Evolutionary conservation across 2,329 filamentous ascomycete genomes (phyloP).

Genomic region (Coniochaeta ligniaria): DNA sequence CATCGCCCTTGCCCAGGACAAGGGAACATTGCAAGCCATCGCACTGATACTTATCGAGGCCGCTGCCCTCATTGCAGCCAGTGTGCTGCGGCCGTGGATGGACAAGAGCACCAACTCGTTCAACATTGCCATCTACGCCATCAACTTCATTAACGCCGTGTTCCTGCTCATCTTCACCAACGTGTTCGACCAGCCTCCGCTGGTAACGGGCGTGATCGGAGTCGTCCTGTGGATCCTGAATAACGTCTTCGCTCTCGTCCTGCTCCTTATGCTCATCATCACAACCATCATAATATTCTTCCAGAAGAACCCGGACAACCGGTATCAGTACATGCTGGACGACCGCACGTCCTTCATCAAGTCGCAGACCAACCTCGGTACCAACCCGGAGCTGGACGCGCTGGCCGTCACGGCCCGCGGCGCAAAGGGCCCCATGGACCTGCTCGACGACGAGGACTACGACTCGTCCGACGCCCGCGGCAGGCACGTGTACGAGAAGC

Average conservation of each 20-base stretch:
- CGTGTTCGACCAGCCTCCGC: slow-evolving; percentile 68
- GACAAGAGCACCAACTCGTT: slow-evolving; percentile 90
- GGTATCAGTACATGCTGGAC: slow-evolving; percentile 85
- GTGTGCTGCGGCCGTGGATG: slow-evolving; percentile 82
- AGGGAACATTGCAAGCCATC: slow-evolving; percentile 63
- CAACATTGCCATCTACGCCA: slow-evolving; percentile 75
- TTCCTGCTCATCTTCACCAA: slow-evolving; percentile 78
- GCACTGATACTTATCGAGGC: slow-evolving; percentile 72
- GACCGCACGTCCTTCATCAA: slow-evolving; percentile 89
- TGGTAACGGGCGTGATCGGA: slow-evolving; percentile 77
- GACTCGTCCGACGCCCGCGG: neutral
- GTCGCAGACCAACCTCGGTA: slow-evolving; percentile 65
- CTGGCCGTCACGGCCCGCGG: slow-evolving; percentile 75
- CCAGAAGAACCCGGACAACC: slow-evolving; percentile 78
- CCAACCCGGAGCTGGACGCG: slow-evolving; percentile 73
- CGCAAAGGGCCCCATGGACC: slow-evolving; percentile 19
- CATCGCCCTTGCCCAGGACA: slow-evolving; percentile 65
- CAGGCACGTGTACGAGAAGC: neutral
- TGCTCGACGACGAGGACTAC: neutral
- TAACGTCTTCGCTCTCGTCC: slow-evolving; percentile 66
- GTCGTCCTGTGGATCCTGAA: slow-evolving; percentile 80
- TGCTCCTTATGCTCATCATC: slow-evolving; percentile 72
- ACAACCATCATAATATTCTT: slow-evolving; percentile 58
- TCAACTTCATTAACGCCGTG: slow-evolving; percentile 78
- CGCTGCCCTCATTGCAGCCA: slow-evolving; percentile 61